These are phyloP conservation scores for Mimosa pudica DNA, from an alignment of 306 rosid genomes.

Conservation along the genomic window DNA sequence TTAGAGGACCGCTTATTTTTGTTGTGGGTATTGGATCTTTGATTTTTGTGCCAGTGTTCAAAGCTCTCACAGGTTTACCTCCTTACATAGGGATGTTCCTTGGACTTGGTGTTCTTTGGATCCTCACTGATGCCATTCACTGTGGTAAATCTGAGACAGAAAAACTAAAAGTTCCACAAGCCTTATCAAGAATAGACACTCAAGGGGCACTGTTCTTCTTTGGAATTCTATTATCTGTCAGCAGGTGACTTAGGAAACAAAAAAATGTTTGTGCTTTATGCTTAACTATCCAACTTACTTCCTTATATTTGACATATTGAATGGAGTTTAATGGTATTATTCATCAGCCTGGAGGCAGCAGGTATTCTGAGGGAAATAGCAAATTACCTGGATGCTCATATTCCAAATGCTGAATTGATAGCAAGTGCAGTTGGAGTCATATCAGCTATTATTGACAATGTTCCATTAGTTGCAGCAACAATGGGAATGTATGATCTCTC, in stretches of 20 bases:
- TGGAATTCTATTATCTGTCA: slow-evolving; percentile 89
- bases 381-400: slow-evolving; percentile 76
- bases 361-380: slow-evolving; percentile 90
- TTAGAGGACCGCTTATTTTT: slow-evolving; percentile 90
- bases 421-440: slow-evolving; percentile 80
- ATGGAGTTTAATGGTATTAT: slow-evolving; percentile 14
- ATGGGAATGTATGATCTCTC: slow-evolving; percentile 94
- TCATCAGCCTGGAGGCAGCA: slow-evolving; percentile 80
- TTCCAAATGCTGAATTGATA: slow-evolving; percentile 64
- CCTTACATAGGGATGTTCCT: slow-evolving; percentile 92
- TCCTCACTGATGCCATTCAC: slow-evolving; percentile 95
- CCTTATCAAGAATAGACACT: slow-evolving; percentile 89
- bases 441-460: slow-evolving; percentile 88
- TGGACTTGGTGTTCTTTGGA: slow-evolving; percentile 97
- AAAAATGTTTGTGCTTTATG: neutral
- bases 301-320: slow-evolving; percentile 6
- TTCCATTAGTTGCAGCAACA: slow-evolving; percentile 91
- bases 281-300: slow-evolving; percentile 1
- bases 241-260: slow-evolving; percentile 58
- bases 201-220: slow-evolving; percentile 94
- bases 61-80: slow-evolving; percentile 90
- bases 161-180: slow-evolving; percentile 89
- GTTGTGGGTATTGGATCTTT: slow-evolving; percentile 83
- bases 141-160: slow-evolving; percentile 89
- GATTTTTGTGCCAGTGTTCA: slow-evolving; percentile 88